Evolutionary conservation across 2,329 filamentous ascomycete genomes (phyloP), one percentile per base, ranked within the genome.

Genomic region (Colletotrichum sp.): DNA sequence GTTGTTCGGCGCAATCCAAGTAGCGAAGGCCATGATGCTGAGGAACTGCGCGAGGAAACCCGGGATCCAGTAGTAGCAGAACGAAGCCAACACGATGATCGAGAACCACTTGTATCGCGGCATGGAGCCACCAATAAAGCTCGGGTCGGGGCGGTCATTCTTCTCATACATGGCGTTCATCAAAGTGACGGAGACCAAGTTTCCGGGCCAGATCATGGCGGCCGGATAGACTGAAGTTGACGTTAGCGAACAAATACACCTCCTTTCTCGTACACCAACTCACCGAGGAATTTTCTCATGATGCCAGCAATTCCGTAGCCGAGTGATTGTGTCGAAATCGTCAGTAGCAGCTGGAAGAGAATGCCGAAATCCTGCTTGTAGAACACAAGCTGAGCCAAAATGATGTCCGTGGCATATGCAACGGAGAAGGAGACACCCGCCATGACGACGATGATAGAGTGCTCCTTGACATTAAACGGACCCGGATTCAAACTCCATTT

Each of bases 171-270:
- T 92, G 76, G 93, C 92, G 79, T 93, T 93, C 86, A 95, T 93
- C 44, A 95, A 84, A 1, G 92, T 90, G 9, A 93, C 90, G 7
- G 90, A 90, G 69, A 94, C 92, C 28, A 95, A 86, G 66, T 91
- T 94, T 3, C 87, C 88, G 0, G 94, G 94, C 93, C 94, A 95
- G 75, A 95, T 94, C 92, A 95, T 94, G 12, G 93, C 91, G 1
- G 93, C 92, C 5, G 91, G 91, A 78, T 92, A 92, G 13, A 92
- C 89, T 90, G 71, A 18, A 1, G 3, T 4, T 15, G 12, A 13
- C 15, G 18, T 77, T 52, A 77, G 75, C 30, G 24, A 57, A 36
- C 21, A 3, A 21, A 52, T 3, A 12, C 15, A 24, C 57, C 10
- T 13, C 7, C n/a, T 62, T 18, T 66, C 28, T 10, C 24, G 2